Conservation (phyloP, 192 early-diverging fungal species). For the Chytriomyces sp. region DNA sequence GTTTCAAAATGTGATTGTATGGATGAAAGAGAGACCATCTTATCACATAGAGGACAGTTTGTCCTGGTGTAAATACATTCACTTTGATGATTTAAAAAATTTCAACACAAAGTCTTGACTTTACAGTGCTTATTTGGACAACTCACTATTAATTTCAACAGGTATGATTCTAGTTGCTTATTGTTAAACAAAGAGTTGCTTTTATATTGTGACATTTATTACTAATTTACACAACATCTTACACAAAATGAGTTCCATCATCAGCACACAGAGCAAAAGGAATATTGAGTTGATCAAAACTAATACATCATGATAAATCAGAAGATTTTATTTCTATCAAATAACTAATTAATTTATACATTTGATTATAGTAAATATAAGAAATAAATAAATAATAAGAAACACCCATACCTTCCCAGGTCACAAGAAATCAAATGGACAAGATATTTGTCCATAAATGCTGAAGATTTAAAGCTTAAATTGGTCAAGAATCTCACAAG, state of each 20-base stretch:
- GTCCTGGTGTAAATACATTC: neutral
- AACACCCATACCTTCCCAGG: slow-evolving; percentile 8
- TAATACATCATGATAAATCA: slow-evolving; percentile 4
- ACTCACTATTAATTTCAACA: slow-evolving; percentile 11
- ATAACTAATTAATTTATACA: too few species aligned
- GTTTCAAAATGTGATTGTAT: neutral
- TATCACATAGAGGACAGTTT: neutral
- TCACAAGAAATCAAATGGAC: slow-evolving; percentile 6
- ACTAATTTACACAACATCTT: slow-evolving; percentile 3
- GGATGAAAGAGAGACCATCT: slow-evolving; percentile 2
- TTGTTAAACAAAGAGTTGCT: slow-evolving; percentile 15
- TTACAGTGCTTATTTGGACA: slow-evolving; percentile 9
- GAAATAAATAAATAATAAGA: too few species aligned
- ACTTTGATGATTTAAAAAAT: neutral
- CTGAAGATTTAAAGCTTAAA: slow-evolving; percentile 17
- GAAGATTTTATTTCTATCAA: too few species aligned
- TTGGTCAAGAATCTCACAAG: neutral
- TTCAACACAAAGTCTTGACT: slow-evolving; percentile 2
- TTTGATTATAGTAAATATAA: too few species aligned
- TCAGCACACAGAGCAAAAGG: slow-evolving; percentile 16
- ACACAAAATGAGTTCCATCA: slow-evolving; percentile 10
- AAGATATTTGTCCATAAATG: slow-evolving; percentile 1
- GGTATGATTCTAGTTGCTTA: slow-evolving; percentile 14
- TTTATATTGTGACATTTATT: slow-evolving; percentile 11
- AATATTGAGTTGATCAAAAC: slow-evolving; percentile 8